phyloP scores from a whole-genome alignment of 73 alveolate species.

The Symbiodinium pilosum region DNA sequence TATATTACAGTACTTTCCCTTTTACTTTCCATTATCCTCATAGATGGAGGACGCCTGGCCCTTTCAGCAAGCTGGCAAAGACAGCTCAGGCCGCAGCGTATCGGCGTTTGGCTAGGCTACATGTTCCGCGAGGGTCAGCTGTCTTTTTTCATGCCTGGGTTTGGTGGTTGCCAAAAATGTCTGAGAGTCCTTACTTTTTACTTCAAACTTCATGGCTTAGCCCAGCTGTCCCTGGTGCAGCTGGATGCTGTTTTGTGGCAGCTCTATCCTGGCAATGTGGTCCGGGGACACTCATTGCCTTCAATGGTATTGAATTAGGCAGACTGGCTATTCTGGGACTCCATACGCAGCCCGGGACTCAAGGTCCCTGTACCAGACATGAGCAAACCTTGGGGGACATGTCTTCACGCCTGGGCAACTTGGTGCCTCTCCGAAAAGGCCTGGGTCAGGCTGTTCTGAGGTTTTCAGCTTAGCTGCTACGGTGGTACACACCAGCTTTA shows the following conservation, averaged over 20 bases:
- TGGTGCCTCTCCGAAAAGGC: neutral
- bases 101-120: neutral
- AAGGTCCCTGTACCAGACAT: neutral
- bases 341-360: neutral
- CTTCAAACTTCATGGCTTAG: neutral
- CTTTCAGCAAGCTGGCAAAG: neutral
- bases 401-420: neutral
- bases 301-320: neutral
- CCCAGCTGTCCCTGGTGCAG: neutral
- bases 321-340: neutral
- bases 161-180: neutral
- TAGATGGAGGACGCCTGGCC: neutral
- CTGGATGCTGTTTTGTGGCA: neutral
- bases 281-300: neutral
- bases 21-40: too few relatives aligned
- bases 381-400: neutral
- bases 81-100: neutral
- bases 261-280: neutral
- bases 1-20: too few relatives aligned
- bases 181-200: neutral
- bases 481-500: neutral
- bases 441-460: neutral
- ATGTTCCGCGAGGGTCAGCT: neutral
- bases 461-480: neutral
- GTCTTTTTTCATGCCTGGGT: neutral